Conservation (phyloP, 2,329 filamentous ascomycete genomes). For the Ascochyta koolunga region DNA sequence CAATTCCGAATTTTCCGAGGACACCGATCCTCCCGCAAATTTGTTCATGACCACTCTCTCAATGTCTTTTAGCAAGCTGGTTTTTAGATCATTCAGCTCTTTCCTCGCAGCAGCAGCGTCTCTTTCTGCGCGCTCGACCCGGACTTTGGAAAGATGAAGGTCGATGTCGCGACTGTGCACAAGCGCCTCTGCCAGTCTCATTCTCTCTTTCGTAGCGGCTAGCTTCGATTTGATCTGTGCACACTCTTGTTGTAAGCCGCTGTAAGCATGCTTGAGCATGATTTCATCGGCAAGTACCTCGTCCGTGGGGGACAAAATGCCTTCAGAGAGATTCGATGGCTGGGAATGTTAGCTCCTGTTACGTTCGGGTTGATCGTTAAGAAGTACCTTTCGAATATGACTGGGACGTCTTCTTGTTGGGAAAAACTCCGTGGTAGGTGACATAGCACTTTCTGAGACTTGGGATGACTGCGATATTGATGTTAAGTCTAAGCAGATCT, state of each 20-base stretch:
- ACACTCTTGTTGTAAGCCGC: constrained; percentile 18
- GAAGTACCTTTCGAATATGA: constrained; percentile 13
- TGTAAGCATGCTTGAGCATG: constrained; percentile 24
- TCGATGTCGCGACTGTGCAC: constrained; percentile 15
- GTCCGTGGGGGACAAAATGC: constrained; percentile 16
- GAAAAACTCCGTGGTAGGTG: constrained; percentile 6
- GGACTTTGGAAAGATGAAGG: constrained; percentile 10
- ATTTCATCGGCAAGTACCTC: constrained; percentile 19
- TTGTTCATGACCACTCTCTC: constrained; percentile 15
- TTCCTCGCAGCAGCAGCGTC: constrained; percentile 16
- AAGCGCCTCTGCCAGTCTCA: constrained; percentile 19
- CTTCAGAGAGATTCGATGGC: constrained; percentile 19
- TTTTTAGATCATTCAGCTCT: constrained; percentile 13
- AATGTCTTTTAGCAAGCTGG: constrained; percentile 8
- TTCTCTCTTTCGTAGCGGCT: constrained; percentile 19
- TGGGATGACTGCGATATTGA: neutral
- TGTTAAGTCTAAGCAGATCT: neutral
- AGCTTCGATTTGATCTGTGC: constrained; percentile 15
- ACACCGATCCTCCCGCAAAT: constrained; percentile 10
- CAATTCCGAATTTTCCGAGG: constrained; percentile 10
- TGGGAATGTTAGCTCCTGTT: neutral
- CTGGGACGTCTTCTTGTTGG: constrained; percentile 10
- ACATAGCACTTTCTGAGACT: constrained; percentile 7
- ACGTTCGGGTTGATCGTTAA: neutral
- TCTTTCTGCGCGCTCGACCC: constrained; percentile 16